Conservation (phyloP, 768 basidiomycete species). For the Suillus brevipes region DNA sequence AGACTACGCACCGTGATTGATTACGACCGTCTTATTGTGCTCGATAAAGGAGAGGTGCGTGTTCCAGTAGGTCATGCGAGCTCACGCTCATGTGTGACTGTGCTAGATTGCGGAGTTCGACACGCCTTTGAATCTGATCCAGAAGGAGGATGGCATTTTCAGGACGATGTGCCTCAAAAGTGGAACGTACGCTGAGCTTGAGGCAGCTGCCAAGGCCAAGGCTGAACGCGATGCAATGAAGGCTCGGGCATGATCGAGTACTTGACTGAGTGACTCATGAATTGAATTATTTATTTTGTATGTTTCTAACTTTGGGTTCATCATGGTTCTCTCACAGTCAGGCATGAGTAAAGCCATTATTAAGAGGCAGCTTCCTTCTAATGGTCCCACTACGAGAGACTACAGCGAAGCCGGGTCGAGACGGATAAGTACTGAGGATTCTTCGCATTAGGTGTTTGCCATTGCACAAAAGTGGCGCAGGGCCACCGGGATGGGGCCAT, state of each 20-base stretch:
- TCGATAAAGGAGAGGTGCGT: slow-evolving; percentile 50
- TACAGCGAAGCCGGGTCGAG: too few species aligned
- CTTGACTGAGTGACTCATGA: neutral
- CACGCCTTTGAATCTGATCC: slow-evolving; percentile 67
- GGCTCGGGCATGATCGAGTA: neutral
- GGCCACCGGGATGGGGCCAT: too few species aligned
- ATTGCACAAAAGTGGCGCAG: too few species aligned
- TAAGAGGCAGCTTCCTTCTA: too few species aligned
- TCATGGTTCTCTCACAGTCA: neutral
- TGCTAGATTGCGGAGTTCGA: slow-evolving; percentile 63
- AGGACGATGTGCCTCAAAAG: slow-evolving; percentile 71
- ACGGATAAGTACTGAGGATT: too few species aligned
- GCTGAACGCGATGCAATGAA: slow-evolving; percentile 16
- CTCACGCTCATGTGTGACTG: neutral
- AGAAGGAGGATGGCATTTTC: slow-evolving; percentile 64
- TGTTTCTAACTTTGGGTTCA: neutral
- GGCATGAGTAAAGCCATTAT: neutral
- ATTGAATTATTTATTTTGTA: neutral
- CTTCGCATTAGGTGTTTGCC: too few species aligned
- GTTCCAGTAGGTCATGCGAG: slow-evolving; percentile 21
- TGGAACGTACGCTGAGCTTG: slow-evolving; percentile 61
- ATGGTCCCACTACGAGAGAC: too few species aligned
- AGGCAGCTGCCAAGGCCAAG: slow-evolving; percentile 52
- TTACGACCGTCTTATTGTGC: slow-evolving; percentile 74
- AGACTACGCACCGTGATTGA: slow-evolving; percentile 78